A percentile compares a stretch with the other conserved stretches of the same genome.
Conservation (phyloP, 441 rosid species). For the Eutrema salsugineum region DNA sequence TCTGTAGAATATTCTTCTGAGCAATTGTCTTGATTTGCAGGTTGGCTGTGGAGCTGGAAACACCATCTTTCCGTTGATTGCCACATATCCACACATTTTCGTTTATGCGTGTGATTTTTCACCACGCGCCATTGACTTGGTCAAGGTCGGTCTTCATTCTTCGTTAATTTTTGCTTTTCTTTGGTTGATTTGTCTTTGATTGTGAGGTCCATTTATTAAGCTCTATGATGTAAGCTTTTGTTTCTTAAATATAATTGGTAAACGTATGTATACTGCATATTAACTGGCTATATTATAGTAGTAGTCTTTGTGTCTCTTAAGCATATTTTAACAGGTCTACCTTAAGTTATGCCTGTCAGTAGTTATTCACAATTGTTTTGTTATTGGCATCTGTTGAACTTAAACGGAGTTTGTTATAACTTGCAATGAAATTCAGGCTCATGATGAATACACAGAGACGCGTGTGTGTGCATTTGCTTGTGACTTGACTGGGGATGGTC, state of each 20-base stretch:
- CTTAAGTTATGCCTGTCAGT: neutral
- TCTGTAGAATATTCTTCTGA: neutral
- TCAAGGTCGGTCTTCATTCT: conserved; percentile 55
- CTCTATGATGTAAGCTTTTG: neutral
- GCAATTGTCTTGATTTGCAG: conserved; percentile 37
- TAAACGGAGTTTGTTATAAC: neutral
- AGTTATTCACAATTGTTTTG: neutral
- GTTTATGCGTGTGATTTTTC: conserved; percentile 94
- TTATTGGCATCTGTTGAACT: neutral
- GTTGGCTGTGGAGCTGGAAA: conserved; percentile 98
- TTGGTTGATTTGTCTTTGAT: neutral
- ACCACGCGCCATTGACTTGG: conserved; percentile 77
- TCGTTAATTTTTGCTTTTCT: neutral
- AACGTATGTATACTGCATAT: neutral
- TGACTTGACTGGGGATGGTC: conserved; percentile 78
- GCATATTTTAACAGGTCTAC: neutral
- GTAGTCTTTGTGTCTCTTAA: neutral
- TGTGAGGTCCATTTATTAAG: neutral
- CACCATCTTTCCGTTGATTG: conserved; percentile 74
- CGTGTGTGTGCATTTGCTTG: conserved; percentile 63
- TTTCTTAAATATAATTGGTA: neutral
- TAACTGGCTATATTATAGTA: neutral
- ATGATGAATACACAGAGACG: conserved; percentile 67
- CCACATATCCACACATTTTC: conserved; percentile 72
- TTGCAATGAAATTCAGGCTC: conserved; percentile 50